Base-by-base conservation (phyloP, 345 rosid species). In the Populus simonii region DNA sequence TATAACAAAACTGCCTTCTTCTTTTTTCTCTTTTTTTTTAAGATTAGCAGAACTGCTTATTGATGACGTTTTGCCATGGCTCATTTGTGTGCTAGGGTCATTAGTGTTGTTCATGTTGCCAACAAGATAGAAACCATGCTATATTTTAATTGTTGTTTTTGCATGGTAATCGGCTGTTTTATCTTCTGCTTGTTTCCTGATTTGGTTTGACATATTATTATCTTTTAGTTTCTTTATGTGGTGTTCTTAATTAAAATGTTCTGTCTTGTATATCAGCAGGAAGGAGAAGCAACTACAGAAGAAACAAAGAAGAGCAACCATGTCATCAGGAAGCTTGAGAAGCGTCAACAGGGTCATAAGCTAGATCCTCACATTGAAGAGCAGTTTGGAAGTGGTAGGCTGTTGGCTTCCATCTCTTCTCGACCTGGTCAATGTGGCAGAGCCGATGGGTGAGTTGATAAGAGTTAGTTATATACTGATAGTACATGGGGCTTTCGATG, bases 401-500 rank as follows among this genome's bases (percentile, higher is more conserved):
- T 77, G 63, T 5, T 77, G 68, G 79, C 79, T n/a, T 76, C 74
- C 79, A 76, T 76, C 45, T 76, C 79, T 25, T 76, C 79, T 20
- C 74, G 79, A 5, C 79, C 79, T 55, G 79, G 79, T 69, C 79
- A 77, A 77, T 77, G 79, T 57, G 79, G 79, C 69, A 77, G 79
- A 77, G 74, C 74, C 1, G 79, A 77, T 3, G 74, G 79, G 79
- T 76, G 39, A 68, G 73, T 17, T 25, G 3, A 0, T 25, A 55
- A 53, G 7, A 11, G 5, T 43, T 31, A 31, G 16, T 33, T 33
- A 13, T 3, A 27, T 23, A 49, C 22, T 11, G 12, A n/a, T 8
- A 13, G 41, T 59, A 10, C 23, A 18, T 43, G 10, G 55, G n/a
- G 57, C 8, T 23, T 29, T 16, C 5, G 4, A 12, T 9, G 0